phyloP scores from a whole-genome alignment of 2,329 filamentous ascomycete genomes.

The Ophiostoma ulmi region DNA sequence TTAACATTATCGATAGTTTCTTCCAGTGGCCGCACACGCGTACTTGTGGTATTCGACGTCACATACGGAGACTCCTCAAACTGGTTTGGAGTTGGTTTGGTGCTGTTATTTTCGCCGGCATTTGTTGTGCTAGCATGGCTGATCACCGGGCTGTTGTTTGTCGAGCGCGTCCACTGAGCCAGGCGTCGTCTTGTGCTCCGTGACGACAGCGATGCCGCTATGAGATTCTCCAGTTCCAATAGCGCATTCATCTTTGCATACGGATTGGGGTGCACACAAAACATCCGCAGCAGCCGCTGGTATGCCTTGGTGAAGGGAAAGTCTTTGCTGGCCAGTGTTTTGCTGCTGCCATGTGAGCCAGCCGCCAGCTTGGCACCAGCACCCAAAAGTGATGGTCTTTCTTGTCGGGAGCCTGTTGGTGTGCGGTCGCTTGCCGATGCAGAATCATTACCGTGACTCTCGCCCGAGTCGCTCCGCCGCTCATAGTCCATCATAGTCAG shows the following conservation, averaged over 20 bases:
- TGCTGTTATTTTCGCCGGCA: not conserved
- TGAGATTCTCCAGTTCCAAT: slow-evolving; percentile 75
- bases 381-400: not conserved
- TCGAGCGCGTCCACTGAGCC: slow-evolving; percentile 36
- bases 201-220: slow-evolving; percentile 66
- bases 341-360: not conserved
- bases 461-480: slow-evolving; percentile 61
- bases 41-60: not conserved
- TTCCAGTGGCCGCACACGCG: slow-evolving; percentile 47
- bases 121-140: slow-evolving; percentile 13
- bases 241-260: slow-evolving; percentile 78
- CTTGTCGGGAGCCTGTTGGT: slow-evolving; percentile 17
- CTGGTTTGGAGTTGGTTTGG: not conserved
- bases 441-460: slow-evolving; percentile 40
- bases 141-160: slow-evolving; percentile 15
- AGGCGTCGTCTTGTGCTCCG: slow-evolving; percentile 41
- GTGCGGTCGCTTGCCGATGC: slow-evolving; percentile 34
- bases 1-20: slow-evolving; percentile 66
- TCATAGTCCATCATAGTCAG: slow-evolving; percentile 56
- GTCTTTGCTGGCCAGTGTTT: slow-evolving; percentile 39
- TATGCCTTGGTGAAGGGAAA: slow-evolving; percentile 83
- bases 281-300: slow-evolving; percentile 71
- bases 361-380: not conserved
- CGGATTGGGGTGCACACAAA: slow-evolving; percentile 84
- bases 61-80: slow-evolving; percentile 19